phyloP scores from a whole-genome alignment of 345 rosid species.

The Nasturtium officinale region DNA sequence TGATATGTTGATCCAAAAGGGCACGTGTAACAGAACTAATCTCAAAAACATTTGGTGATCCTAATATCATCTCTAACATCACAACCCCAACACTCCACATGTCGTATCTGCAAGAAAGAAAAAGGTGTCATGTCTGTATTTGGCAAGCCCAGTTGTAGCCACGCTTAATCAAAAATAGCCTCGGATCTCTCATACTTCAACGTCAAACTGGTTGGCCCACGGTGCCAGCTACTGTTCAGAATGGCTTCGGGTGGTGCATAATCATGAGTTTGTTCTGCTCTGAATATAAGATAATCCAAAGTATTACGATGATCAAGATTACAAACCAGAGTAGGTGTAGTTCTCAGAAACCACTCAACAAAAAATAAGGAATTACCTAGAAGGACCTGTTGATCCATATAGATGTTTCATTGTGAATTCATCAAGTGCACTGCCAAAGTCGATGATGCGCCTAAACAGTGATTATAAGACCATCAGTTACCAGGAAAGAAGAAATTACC shows the following conservation, averaged over 20 bases:
- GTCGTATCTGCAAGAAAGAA: slow-evolving; percentile 66
- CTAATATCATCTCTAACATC: slow-evolving; percentile 86
- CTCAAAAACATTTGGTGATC: slow-evolving; percentile 87
- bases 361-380: slow-evolving; percentile 60
- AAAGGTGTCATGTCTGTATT: slow-evolving; percentile 6
- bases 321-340: slow-evolving; percentile 18
- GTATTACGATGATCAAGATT: slow-evolving; percentile 3
- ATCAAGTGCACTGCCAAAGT: slow-evolving; percentile 93
- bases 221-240: slow-evolving; percentile 80
- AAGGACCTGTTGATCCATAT: slow-evolving; percentile 84
- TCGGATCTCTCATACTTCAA: slow-evolving; percentile 59
- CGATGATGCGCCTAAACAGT: slow-evolving; percentile 79
- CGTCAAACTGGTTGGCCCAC: slow-evolving; percentile 55
- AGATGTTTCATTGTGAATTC: slow-evolving; percentile 80
- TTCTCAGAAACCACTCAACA: slow-evolving; percentile 11
- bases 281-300: slow-evolving; percentile 42
- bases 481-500: slow-evolving; percentile 4
- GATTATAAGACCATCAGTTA: slow-evolving; percentile 28
- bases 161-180: neutral
- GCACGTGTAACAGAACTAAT: slow-evolving; percentile 65
- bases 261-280: slow-evolving; percentile 88
- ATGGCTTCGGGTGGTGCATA: slow-evolving; percentile 90
- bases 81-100: slow-evolving; percentile 99
- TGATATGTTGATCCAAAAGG: slow-evolving; percentile 80
- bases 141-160: slow-evolving; percentile 9